These are phyloP conservation scores for Artemisia princeps DNA, from an alignment of 140 eudicot species.

Conservation along the genomic window DNA sequence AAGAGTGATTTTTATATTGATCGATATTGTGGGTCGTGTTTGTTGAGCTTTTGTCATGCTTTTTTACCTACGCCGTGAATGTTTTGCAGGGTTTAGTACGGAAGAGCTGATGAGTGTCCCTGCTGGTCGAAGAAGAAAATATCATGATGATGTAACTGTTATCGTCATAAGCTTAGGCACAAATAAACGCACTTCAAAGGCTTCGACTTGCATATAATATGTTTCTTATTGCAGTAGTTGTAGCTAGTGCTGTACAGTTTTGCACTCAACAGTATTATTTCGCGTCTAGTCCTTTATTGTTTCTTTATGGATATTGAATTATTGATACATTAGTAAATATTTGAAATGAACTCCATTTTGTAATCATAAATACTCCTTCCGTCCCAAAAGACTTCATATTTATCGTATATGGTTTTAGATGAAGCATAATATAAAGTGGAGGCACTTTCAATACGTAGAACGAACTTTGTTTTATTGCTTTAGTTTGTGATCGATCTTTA, in stretches of 20 bases:
- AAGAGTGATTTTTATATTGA: too few species aligned
- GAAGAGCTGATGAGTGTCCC: slow-evolving; percentile 84
- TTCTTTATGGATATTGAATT: slow-evolving; percentile 18
- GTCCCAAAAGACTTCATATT: not conserved
- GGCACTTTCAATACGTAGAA: slow-evolving; percentile 14
- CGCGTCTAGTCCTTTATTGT: slow-evolving; percentile 20
- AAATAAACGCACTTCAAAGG: slow-evolving; percentile 80
- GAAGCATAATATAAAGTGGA: slow-evolving; percentile 25
- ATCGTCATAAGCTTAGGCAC: slow-evolving; percentile 75
- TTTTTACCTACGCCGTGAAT: not conserved
- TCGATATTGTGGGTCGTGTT: too few species aligned
- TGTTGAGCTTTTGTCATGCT: too few species aligned
- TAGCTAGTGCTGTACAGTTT: slow-evolving; percentile 35
- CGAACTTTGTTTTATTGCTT: slow-evolving; percentile 13
- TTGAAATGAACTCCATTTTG: not conserved
- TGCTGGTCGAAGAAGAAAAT: slow-evolving; percentile 85
- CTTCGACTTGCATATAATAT: slow-evolving; percentile 63
- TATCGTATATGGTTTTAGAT: slow-evolving; percentile 13
- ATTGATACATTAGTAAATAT: slow-evolving; percentile 24
- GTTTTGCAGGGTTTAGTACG: slow-evolving; percentile 64
- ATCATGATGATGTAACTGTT: slow-evolving; percentile 90
- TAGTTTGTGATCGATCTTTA: slow-evolving; percentile 22
- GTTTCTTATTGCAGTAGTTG: slow-evolving; percentile 4
- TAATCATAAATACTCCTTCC: slow-evolving; percentile 10
- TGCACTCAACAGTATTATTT: slow-evolving; percentile 23